A percentile compares a stretch with the other conserved stretches of the same genome.
phyloP scores from a whole-genome alignment of 306 rosid genomes.

The Datisca glomerata region DNA sequence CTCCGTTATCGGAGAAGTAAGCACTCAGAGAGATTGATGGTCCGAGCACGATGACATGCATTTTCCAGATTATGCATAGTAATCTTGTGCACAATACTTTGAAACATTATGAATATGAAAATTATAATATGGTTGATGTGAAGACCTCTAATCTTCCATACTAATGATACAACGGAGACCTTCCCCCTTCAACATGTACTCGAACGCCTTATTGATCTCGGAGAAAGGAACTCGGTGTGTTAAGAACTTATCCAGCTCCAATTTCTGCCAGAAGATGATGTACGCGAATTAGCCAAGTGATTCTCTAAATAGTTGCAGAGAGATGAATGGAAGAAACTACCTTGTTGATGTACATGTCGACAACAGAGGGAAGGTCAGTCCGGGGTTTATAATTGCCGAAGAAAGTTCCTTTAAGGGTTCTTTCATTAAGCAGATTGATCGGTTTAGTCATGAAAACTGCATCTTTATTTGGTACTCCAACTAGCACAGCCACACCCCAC shows the following conservation, averaged over 20 bases:
- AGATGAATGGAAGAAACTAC: constrained; percentile 8
- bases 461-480: constrained; percentile 35
- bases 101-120: too few species aligned
- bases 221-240: constrained; percentile 36
- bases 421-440: constrained; percentile 22
- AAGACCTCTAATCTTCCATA: constrained; percentile 36
- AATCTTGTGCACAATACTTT: too few species aligned
- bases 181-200: constrained; percentile 27
- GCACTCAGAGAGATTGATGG: too few species aligned
- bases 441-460: constrained; percentile 31
- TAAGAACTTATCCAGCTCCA: constrained; percentile 38
- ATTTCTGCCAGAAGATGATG: constrained; percentile 9
- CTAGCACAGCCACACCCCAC: constrained; percentile 45
- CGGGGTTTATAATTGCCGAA: too few species aligned
- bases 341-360: too few species aligned
- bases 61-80: too few species aligned
- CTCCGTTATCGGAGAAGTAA: too few species aligned
- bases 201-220: too few species aligned
- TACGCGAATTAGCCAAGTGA: not conserved
- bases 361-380: constrained; percentile 32
- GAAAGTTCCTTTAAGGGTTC: constrained; percentile 39
- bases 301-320: not conserved
- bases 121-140: too few species aligned
- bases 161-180: constrained; percentile 31
- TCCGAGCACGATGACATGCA: too few species aligned